These are phyloP conservation scores for Penstemon davidsonii DNA, from an alignment of 257 asterid genomes.

Conservation along the genomic window DNA sequence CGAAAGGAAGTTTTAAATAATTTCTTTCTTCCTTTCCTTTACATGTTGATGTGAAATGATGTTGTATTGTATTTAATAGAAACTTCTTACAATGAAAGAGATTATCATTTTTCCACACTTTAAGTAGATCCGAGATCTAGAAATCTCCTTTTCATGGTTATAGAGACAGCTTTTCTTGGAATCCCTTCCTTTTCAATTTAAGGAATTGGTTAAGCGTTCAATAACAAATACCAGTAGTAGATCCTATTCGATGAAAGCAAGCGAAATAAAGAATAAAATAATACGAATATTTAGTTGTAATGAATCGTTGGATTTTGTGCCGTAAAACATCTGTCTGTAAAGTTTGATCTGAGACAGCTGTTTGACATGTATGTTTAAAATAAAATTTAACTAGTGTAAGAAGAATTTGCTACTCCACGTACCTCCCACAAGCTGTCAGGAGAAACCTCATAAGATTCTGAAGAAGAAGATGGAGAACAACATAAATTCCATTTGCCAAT, in stretches of 20 bases:
- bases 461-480: constrained; percentile 50
- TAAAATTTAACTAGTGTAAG: constrained; percentile 12
- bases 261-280: too few species aligned
- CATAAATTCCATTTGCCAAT: constrained; percentile 49
- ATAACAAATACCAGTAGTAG: too few species aligned
- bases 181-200: too few species aligned
- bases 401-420: constrained; percentile 23
- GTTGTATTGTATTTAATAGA: background rate
- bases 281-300: too few species aligned
- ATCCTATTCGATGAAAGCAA: too few species aligned
- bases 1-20: background rate
- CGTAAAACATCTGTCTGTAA: constrained; percentile 3
- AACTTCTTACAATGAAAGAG: background rate
- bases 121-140: too few species aligned
- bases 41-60: background rate
- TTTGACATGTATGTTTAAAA: constrained; percentile 6
- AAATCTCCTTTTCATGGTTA: too few species aligned
- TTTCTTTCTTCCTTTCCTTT: constrained; percentile 4
- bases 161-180: too few species aligned
- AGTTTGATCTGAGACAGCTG: background rate
- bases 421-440: constrained; percentile 96
- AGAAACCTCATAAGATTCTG: constrained; percentile 50
- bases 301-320: background rate
- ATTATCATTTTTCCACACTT: background rate
- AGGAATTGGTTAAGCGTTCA: too few species aligned